These are phyloP conservation scores for Globisporangium nagaii DNA, from an alignment of 352 stramenopile species.

Conservation along the genomic window DNA sequence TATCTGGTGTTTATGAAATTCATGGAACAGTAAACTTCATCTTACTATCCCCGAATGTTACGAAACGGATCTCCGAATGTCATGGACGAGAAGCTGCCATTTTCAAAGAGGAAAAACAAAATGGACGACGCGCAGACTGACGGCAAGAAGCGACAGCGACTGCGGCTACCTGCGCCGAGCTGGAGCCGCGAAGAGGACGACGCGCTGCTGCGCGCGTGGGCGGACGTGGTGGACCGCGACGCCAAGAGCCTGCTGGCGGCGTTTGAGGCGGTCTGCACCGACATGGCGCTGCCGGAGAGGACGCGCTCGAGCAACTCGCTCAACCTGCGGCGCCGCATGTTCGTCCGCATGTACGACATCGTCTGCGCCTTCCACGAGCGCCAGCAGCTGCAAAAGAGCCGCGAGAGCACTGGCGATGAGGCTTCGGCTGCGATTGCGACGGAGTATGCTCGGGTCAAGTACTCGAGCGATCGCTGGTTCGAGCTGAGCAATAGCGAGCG, in stretches of 20 bases:
- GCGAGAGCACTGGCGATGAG: not conserved
- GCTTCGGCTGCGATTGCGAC: not conserved
- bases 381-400: not conserved
- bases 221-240: not conserved
- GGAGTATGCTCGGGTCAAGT: not conserved
- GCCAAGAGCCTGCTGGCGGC: not conserved
- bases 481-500: not conserved
- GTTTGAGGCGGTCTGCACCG: not conserved
- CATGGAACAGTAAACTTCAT: no score
- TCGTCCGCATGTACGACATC: conserved; percentile 2
- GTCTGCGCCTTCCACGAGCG: not conserved
- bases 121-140: no score
- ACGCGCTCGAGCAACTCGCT: not conserved
- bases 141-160: no score
- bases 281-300: not conserved
- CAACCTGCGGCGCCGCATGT: not conserved
- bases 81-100: no score
- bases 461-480: not conserved
- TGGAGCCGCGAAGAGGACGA: not conserved
- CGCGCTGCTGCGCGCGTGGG: conserved; percentile 5
- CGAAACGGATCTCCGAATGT: no score
- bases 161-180: no score
- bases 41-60: no score
- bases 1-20: no score
- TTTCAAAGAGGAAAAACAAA: no score